phyloP scores from a whole-genome alignment of 176 grass and related monocot species.

The Luzula sylvatica region DNA sequence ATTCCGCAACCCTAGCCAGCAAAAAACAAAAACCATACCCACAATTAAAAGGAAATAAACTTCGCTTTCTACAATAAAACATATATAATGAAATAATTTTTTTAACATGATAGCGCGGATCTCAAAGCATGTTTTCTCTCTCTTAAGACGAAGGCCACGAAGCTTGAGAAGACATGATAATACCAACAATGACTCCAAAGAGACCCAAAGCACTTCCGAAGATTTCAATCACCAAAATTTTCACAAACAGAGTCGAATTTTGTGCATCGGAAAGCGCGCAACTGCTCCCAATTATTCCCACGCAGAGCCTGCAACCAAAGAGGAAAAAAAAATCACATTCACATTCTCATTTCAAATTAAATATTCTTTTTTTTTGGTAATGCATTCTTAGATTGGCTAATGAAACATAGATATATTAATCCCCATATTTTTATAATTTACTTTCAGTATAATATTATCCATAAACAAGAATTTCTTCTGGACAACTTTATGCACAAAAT shows the following conservation, averaged over 20 bases:
- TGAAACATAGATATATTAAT: too few relatives aligned
- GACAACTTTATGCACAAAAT: too few relatives aligned
- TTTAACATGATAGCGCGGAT: background rate
- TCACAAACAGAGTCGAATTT: conserved; percentile 92
- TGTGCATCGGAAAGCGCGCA: conserved; percentile 94
- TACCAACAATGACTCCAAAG: conserved; percentile 94
- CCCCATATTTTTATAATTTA: too few relatives aligned
- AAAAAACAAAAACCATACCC: conserved; percentile 16
- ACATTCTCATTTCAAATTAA: too few relatives aligned
- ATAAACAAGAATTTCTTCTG: too few relatives aligned
- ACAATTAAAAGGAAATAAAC: conserved; percentile 27
- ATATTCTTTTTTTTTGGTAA: too few relatives aligned
- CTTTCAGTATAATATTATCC: too few relatives aligned
- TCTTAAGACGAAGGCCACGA: conserved; percentile 53
- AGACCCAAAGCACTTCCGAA: conserved; percentile 93
- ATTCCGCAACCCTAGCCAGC: conserved; percentile 36
- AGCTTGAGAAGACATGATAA: conserved; percentile 98
- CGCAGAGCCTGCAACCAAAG: conserved; percentile 55
- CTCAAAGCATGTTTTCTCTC: conserved; percentile 1
- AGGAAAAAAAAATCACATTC: background rate
- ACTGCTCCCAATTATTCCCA: conserved; percentile 96
- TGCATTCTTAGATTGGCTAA: too few relatives aligned
- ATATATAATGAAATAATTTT: conserved; percentile 3
- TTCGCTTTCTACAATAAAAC: conserved; percentile 38
- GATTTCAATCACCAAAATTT: conserved; percentile 96